These are phyloP conservation scores for Phaeolepiota aurea DNA, from an alignment of 768 basidiomycete genomes.

Conservation along the genomic window DNA sequence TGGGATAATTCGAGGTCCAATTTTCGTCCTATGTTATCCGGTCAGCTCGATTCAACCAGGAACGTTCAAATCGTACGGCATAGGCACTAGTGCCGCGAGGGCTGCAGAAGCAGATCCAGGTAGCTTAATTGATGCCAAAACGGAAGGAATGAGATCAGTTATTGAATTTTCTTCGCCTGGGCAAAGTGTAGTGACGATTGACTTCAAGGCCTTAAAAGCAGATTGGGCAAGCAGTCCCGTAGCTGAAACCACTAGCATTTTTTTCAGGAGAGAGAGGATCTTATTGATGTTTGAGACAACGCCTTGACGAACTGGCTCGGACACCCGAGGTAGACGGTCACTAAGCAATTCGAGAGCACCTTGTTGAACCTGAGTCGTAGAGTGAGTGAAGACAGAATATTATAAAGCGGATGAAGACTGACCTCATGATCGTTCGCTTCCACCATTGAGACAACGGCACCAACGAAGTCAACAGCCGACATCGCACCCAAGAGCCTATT, in stretches of 20 bases:
- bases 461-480: slow-evolving; percentile 63
- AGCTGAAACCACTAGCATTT: slow-evolving; percentile 13
- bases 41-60: slow-evolving; percentile 4
- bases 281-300: slow-evolving; percentile 40
- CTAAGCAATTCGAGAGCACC: slow-evolving; percentile 67
- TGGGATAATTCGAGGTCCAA: slow-evolving; percentile 87
- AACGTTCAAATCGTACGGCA: slow-evolving; percentile 41
- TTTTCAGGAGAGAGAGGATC: slow-evolving; percentile 43
- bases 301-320: slow-evolving; percentile 43
- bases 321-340: slow-evolving; percentile 55
- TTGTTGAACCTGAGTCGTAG: slow-evolving; percentile 33
- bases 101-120: slow-evolving; percentile 29
- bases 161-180: slow-evolving; percentile 62
- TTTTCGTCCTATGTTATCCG: slow-evolving; percentile 40
- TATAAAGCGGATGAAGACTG: slow-evolving; percentile 11
- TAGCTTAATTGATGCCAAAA: slow-evolving; percentile 43
- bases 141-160: slow-evolving; percentile 46
- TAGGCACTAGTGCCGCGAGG: slow-evolving; percentile 45
- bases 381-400: slow-evolving; percentile 3
- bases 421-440: slow-evolving; percentile 46
- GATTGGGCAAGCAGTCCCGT: slow-evolving; percentile 26
- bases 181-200: slow-evolving; percentile 48
- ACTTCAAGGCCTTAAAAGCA: slow-evolving; percentile 52
- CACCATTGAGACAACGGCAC: slow-evolving; percentile 46
- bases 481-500: slow-evolving; percentile 52